A percentile compares a stretch with the other conserved stretches of the same genome.
phyloP scores from a whole-genome alignment of 2,329 filamentous ascomycete species.

The Onygenales sp. region DNA sequence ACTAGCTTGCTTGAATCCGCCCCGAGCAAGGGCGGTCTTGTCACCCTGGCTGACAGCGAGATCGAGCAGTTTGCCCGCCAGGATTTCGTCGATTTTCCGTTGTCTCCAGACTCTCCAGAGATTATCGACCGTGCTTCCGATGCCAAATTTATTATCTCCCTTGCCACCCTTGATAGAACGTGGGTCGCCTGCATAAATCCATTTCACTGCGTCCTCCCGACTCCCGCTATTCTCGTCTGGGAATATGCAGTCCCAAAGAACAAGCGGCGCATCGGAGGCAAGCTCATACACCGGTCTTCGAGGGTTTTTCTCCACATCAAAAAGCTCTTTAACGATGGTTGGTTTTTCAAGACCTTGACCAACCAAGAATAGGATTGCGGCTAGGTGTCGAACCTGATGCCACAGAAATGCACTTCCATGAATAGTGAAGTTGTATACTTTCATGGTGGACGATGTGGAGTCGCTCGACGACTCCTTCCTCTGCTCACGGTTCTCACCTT shows the following conservation, averaged over 20 bases:
- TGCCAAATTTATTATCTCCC: conserved; percentile 52
- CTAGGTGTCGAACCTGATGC: conserved; percentile 96
- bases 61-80: conserved; percentile 66
- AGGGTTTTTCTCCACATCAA: conserved; percentile 64
- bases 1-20: conserved; percentile 14
- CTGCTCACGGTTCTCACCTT: conserved; percentile 9
- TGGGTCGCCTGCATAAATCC: conserved; percentile 70
- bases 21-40: conserved; percentile 20
- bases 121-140: conserved; percentile 58
- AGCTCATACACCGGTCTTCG: conserved; percentile 80
- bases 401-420: conserved; percentile 89
- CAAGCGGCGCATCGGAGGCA: conserved; percentile 80
- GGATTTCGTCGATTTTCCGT: conserved; percentile 79
- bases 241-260: conserved; percentile 94
- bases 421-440: conserved; percentile 80
- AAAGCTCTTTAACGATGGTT: conserved; percentile 59
- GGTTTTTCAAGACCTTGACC: conserved; percentile 79
- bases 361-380: conserved; percentile 83
- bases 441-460: conserved; percentile 35
- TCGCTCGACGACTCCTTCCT: neutral
- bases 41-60: conserved; percentile 40
- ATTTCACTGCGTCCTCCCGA: conserved; percentile 56
- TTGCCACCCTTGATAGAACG: conserved; percentile 28
- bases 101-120: conserved; percentile 78
- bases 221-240: conserved; percentile 43